phyloP scores from a whole-genome alignment of 2,329 filamentous ascomycete genomes.

The Penicillium sp. region DNA sequence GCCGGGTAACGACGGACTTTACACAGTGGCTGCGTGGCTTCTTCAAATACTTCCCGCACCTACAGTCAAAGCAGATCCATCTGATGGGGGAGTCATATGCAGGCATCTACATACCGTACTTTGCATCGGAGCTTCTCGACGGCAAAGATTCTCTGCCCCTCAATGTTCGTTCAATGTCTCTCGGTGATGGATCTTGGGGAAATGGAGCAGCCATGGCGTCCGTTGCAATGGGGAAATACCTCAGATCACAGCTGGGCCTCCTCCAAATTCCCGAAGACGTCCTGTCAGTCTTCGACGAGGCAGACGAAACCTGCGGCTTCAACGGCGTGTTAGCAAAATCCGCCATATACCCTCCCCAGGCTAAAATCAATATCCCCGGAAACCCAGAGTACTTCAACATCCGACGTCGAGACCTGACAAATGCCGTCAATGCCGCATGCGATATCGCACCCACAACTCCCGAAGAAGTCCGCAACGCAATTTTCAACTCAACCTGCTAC shows the following conservation, averaged over 20 bases:
- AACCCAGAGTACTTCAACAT: slow-evolving; percentile 35
- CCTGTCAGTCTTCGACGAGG: slow-evolving; percentile 29
- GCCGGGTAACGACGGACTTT: slow-evolving; percentile 33
- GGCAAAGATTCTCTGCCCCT: slow-evolving; percentile 29
- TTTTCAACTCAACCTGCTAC: slow-evolving; percentile 38
- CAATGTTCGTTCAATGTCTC: slow-evolving; percentile 36
- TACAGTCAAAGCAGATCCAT: slow-evolving; percentile 35
- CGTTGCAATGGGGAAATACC: slow-evolving; percentile 30
- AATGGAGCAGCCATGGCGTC: slow-evolving; percentile 39
- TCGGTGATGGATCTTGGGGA: slow-evolving; percentile 40
- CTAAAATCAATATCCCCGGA: slow-evolving; percentile 33
- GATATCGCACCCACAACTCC: slow-evolving; percentile 27
- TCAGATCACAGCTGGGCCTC: slow-evolving; percentile 25
- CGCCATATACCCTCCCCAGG: slow-evolving; percentile 31
- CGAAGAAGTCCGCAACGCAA: slow-evolving; percentile 28
- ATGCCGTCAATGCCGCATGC: slow-evolving; percentile 22
- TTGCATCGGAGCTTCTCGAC: slow-evolving; percentile 34
- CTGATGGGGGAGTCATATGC: slow-evolving; percentile 43
- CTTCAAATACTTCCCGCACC: slow-evolving; percentile 32
- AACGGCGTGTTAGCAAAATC: slow-evolving; percentile 29
- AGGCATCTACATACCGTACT: slow-evolving; percentile 41
- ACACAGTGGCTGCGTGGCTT: slow-evolving; percentile 35
- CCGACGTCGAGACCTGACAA: slow-evolving; percentile 13
- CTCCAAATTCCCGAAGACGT: slow-evolving; percentile 33
- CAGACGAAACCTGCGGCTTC: slow-evolving; percentile 37